Evolutionary conservation across 176 grass and related monocot species (phyloP).

Genomic region (Bromus sterilis): DNA sequence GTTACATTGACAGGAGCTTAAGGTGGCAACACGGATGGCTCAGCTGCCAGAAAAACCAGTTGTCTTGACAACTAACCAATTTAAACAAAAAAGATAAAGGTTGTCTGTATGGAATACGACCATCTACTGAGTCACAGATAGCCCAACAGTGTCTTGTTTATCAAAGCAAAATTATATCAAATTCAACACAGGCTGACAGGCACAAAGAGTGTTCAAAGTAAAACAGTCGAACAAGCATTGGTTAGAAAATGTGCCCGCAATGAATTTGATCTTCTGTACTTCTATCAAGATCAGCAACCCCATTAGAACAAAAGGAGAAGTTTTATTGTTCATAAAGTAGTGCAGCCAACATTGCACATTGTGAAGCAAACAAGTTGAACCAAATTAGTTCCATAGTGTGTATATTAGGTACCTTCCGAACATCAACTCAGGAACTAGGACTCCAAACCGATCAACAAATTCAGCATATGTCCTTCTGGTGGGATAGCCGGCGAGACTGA

Average conservation of each 20-base stretch:
- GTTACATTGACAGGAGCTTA: background rate
- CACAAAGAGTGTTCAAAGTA: background rate
- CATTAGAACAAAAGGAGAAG: background rate
- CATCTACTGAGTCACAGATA: background rate
- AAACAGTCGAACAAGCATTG: background rate
- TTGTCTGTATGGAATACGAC: background rate
- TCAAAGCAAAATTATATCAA: background rate
- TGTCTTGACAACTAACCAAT: background rate
- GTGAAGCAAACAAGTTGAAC: slow-evolving; percentile 20
- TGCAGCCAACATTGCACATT: background rate
- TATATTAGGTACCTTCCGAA: slow-evolving; percentile 53
- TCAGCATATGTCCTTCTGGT: slow-evolving; percentile 94
- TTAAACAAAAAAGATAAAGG: background rate
- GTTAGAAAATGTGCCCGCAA: background rate
- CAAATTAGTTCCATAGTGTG: slow-evolving; percentile 7
- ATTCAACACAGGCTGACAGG: background rate
- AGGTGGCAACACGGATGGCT: background rate
- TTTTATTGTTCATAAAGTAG: background rate
- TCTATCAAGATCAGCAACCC: background rate
- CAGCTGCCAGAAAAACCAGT: background rate
- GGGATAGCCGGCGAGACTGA: slow-evolving; percentile 99
- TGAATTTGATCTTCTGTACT: background rate
- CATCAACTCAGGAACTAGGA: slow-evolving; percentile 71
- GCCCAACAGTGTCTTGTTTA: background rate
- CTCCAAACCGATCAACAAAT: slow-evolving; percentile 94